These are phyloP conservation scores for Candida morakotiae DNA, from an alignment of 805 yeast genomes.

Conservation along the genomic window DNA sequence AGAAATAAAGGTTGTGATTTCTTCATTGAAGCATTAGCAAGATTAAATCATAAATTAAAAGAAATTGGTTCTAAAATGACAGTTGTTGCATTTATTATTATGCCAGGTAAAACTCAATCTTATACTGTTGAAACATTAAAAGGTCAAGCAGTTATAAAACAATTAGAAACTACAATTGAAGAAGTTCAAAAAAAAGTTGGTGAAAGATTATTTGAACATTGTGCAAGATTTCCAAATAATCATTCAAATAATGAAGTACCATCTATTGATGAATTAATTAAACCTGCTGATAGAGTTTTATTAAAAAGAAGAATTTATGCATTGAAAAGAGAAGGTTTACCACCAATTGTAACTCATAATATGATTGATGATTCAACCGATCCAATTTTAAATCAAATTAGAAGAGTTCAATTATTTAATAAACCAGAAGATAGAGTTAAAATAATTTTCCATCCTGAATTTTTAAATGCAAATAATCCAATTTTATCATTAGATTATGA, in stretches of 20 bases:
- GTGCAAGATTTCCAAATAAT: slow-evolving; percentile 56
- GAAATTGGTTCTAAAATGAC: slow-evolving; percentile 81
- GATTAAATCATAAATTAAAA: slow-evolving; percentile 85
- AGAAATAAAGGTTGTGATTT: slow-evolving; percentile 96
- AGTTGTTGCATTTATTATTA: slow-evolving; percentile 93
- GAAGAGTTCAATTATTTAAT: slow-evolving; percentile 89
- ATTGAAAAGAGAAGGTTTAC: slow-evolving; percentile 80
- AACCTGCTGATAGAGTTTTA: slow-evolving; percentile 82
- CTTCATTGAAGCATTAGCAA: slow-evolving; percentile 87
- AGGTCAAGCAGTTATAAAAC: slow-evolving; percentile 94
- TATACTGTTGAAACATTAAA: slow-evolving; percentile 93
- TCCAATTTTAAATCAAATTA: slow-evolving; percentile 86
- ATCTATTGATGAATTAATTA: slow-evolving; percentile 76
- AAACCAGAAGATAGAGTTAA: slow-evolving; percentile 87
- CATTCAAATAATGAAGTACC: slow-evolving; percentile 56
- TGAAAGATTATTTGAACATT: slow-evolving; percentile 82
- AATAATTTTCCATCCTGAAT: slow-evolving; percentile 96
- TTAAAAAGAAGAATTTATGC: slow-evolving; percentile 92
- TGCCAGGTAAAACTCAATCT: slow-evolving; percentile 95
- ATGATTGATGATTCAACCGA: slow-evolving; percentile 90
- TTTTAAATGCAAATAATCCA: slow-evolving; percentile 91
- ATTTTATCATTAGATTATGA: slow-evolving; percentile 91
- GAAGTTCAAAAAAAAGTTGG: slow-evolving; percentile 88
- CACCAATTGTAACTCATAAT: slow-evolving; percentile 96
- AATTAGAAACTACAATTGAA: slow-evolving; percentile 80